These are phyloP conservation scores for Phalaenopsis aphrodite DNA, from an alignment of 106 monocot genomes.

Conservation along the genomic window DNA sequence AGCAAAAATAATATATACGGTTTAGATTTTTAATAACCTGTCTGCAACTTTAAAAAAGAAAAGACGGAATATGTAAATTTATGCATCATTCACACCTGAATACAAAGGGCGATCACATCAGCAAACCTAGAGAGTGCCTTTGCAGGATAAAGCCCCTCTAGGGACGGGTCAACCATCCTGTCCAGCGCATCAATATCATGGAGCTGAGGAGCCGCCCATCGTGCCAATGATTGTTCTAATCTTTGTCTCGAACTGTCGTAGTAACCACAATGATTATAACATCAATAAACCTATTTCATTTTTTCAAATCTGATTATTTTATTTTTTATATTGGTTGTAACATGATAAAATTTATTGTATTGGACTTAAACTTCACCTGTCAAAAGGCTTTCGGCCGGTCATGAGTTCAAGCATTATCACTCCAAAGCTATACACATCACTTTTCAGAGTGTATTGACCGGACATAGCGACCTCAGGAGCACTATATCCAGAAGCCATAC, in stretches of 20 bases:
- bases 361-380: constrained; percentile 35
- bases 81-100: constrained; percentile 15
- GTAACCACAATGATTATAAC: neutral
- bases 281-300: neutral
- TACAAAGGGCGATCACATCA: constrained; percentile 22
- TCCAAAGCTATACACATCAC: constrained; percentile 94
- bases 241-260: constrained; percentile 21
- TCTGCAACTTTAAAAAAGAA: neutral
- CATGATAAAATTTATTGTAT: neutral
- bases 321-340: neutral
- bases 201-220: constrained; percentile 17
- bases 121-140: constrained; percentile 26
- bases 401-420: constrained; percentile 95
- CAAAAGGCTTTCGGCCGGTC: constrained; percentile 90
- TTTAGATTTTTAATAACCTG: neutral
- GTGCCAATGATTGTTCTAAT: constrained; percentile 19
- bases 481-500: constrained; percentile 57
- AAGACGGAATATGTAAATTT: neutral
- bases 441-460: constrained; percentile 82
- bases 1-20: neutral
- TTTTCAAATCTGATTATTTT: neutral
- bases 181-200: constrained; percentile 29
- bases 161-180: constrained; percentile 26
- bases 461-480: constrained; percentile 93
- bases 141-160: constrained; percentile 28